These are phyloP conservation scores for Paramecium octaurelia DNA, from an alignment of 73 alveolate genomes.

Conservation along the genomic window DNA sequence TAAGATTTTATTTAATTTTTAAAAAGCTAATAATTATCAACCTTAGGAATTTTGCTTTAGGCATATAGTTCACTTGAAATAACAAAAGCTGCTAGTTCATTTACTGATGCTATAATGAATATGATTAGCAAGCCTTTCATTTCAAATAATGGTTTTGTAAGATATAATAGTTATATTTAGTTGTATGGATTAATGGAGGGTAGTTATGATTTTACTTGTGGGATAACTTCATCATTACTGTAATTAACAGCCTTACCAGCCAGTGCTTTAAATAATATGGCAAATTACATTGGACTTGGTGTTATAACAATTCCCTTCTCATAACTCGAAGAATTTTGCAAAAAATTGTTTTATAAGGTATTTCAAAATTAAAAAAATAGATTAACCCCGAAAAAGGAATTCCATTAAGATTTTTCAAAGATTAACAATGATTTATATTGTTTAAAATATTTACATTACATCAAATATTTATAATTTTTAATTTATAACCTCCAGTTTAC, in stretches of 20 bases:
- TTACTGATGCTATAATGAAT: not conserved
- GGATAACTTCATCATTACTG: not conserved
- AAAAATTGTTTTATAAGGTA: not conserved
- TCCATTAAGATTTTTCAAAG: not conserved
- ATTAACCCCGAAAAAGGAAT: not conserved
- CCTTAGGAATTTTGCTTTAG: not conserved
- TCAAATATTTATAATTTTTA: too few relatives aligned
- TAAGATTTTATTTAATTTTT: not conserved
- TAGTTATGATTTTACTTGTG: conserved; percentile 1
- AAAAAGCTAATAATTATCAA: not conserved
- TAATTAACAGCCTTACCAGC: not conserved
- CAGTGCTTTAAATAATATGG: not conserved
- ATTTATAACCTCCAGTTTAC: not conserved
- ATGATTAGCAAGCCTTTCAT: not conserved
- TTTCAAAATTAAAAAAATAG: not conserved
- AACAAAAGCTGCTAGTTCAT: not conserved
- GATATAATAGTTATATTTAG: not conserved
- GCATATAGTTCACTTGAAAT: not conserved
- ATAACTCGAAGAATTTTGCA: not conserved
- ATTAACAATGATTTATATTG: not conserved
- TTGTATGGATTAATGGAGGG: not conserved
- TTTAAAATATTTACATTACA: not conserved
- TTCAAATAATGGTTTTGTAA: not conserved
- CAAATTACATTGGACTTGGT: not conserved
- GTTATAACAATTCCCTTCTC: not conserved